A percentile compares a stretch with the other conserved stretches of the same genome.
Evolutionary conservation across 345 rosid species (phyloP).

Genomic region (Ceriops decandra): DNA sequence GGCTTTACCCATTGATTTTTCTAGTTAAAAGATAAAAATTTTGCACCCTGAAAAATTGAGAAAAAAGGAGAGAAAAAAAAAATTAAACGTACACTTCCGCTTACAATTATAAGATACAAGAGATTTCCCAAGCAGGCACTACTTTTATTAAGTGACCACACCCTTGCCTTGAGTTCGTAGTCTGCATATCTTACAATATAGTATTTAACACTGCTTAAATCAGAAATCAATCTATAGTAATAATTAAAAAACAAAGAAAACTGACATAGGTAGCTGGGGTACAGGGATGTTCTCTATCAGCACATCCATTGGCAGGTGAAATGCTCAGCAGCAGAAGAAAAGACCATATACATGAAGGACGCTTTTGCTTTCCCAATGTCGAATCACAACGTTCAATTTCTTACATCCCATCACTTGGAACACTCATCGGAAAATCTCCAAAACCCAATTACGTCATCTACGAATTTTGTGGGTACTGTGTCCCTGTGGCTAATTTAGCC

Average conservation of each 20-base stretch:
- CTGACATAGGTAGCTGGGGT: background rate
- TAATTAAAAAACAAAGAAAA: background rate
- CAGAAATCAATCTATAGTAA: background rate
- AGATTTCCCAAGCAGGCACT: background rate
- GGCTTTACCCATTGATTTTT: slow-evolving; percentile 25
- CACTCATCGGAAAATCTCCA: slow-evolving; percentile 15
- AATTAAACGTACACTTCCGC: background rate
- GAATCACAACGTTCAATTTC: slow-evolving; percentile 23
- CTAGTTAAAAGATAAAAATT: slow-evolving; percentile 20
- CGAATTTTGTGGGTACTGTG: slow-evolving; percentile 22
- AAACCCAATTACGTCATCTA: slow-evolving; percentile 15
- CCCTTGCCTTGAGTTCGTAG: too few relatives aligned
- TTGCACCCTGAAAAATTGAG: background rate
- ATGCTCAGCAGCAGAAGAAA: background rate
- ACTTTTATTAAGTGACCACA: background rate
- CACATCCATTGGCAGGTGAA: background rate
- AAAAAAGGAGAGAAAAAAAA: background rate
- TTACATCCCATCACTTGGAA: slow-evolving; percentile 23
- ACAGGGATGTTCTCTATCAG: too few relatives aligned
- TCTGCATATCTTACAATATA: too few relatives aligned
- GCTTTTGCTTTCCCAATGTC: slow-evolving; percentile 15
- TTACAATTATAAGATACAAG: background rate
- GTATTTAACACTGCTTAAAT: background rate
- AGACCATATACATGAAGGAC: slow-evolving; percentile 1
- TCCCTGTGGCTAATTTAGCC: slow-evolving; percentile 25